Percentiles rank a stretch among this genome's conserved stretches.
These are phyloP conservation scores for Apiotrichum sp. DNA, from an alignment of 1,284 basidiomycete species.

Conservation along the genomic window DNA sequence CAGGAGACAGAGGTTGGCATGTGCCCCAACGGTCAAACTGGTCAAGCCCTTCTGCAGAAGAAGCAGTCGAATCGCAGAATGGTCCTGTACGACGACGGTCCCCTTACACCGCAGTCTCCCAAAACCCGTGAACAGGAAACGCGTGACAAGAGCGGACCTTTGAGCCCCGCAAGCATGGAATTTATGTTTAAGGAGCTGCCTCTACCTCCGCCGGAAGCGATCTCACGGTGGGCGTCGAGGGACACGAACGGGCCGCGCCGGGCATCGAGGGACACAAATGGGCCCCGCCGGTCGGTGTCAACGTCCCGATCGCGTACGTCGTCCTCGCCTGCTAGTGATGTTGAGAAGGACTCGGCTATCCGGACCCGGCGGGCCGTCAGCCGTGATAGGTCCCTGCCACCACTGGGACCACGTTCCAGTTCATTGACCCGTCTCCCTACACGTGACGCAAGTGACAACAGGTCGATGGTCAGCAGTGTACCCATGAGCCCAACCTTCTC, in stretches of 20 bases:
- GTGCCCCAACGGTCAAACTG: too few species aligned
- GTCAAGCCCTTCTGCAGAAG: neutral
- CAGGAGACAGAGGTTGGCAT: neutral
- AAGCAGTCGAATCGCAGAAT: neutral
- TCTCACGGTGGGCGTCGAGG: neutral
- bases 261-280: neutral
- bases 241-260: neutral
- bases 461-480: neutral
- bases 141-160: neutral
- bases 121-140: too few species aligned
- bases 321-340: neutral
- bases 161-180: conserved; percentile 1
- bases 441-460: too few species aligned
- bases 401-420: too few species aligned
- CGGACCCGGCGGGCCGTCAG: too few species aligned
- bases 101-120: conserved; percentile 1
- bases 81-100: conserved; percentile 1
- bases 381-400: too few species aligned
- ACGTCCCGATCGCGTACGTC: neutral
- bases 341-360: neutral
- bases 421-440: too few species aligned
- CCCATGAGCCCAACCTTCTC: conserved; percentile 1
- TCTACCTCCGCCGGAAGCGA: neutral
- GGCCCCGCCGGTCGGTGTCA: neutral
- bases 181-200: conserved; percentile 3